Conservation (phyloP, 2,329 filamentous ascomycete genomes). For the Alternaria sp. region DNA sequence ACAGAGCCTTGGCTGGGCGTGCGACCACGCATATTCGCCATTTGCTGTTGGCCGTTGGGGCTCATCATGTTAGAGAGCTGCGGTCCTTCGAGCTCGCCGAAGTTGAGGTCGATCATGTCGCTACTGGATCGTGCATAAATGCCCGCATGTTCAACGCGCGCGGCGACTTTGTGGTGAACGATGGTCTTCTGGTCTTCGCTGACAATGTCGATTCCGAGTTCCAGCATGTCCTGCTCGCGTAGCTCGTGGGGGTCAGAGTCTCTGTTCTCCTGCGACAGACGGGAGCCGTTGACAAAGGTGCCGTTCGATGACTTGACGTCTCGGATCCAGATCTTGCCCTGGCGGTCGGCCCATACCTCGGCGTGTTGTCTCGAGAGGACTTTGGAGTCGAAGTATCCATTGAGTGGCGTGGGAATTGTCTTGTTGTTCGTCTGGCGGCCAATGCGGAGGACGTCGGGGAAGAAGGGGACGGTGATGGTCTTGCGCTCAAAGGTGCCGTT, state of each 20-base stretch:
- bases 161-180: constrained; percentile 97
- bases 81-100: constrained; percentile 84
- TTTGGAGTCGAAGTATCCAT: constrained; percentile 98
- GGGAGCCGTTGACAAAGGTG: constrained; percentile 93
- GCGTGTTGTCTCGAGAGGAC: constrained; percentile 95
- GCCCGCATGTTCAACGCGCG: constrained; percentile 94
- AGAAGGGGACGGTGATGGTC: constrained; percentile 90
- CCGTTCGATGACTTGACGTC: constrained; percentile 99
- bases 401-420: constrained; percentile 85
- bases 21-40: constrained; percentile 71
- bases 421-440: constrained; percentile 97
- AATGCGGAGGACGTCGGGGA: constrained; percentile 91
- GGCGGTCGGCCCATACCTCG: constrained; percentile 87
- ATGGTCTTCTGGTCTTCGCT: constrained; percentile 98
- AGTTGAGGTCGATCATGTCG: constrained; percentile 86
- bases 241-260: constrained; percentile 96
- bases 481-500: constrained; percentile 98
- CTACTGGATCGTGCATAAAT: constrained; percentile 72
- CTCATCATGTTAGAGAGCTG: constrained; percentile 72
- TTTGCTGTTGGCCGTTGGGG: constrained; percentile 68
- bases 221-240: constrained; percentile 87
- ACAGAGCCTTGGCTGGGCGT: constrained; percentile 62
- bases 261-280: constrained; percentile 90
- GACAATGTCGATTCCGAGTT: constrained; percentile 97
- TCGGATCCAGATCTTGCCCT: constrained; percentile 90